Base-by-base conservation (phyloP, 2,329 filamentous ascomycete species). In the Beauveria sp. region DNA sequence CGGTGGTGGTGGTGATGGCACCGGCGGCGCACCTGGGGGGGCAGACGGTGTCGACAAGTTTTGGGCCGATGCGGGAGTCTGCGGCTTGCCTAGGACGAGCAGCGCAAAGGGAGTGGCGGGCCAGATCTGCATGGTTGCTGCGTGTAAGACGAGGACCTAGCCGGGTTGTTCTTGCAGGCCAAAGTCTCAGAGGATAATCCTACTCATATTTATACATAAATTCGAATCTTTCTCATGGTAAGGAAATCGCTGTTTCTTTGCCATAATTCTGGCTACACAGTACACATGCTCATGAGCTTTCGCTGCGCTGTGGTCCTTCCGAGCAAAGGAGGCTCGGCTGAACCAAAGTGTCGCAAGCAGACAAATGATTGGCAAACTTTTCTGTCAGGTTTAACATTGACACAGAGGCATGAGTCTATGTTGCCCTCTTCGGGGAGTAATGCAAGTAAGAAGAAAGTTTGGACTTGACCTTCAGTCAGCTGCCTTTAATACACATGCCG, bases 21-120 rank as follows among this genome's bases (percentile, higher is more conserved):
- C 63, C 12, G 66, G 69, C 26, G 67, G 72, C 16, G 66, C 67
- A n/a, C 62, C 65, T 34, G 66, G 64, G 54, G 69, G 65, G 58
- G 57, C 5, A 66, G 66, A 47, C 43, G 60, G 60, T 5, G 63
- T 60, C n/a, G 68, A 63, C 26, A 51, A 43, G 24, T 52, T 56
- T 28, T 56, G 47, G 18, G 61, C 50, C 16, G 50, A 20, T n/a
- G 20, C 26, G 12, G 57, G 30, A 26, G 56, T 59, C 57, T 71
- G 66, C 38, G 70, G 65, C 60, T 70, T 67, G 18, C 34, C 53
- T 22, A 46, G 47, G 20, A 50, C 60, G 22, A 64, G 49, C 4
- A 59, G 46, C 26, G 56, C 49, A 38, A 62, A 54, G 20, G 46
- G 42, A 49, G 58, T 55, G 20, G 42, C 18, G 10, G 62, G 55